phyloP scores from a whole-genome alignment of 768 basidiomycete genomes.

The Termitomyces sp. region DNA sequence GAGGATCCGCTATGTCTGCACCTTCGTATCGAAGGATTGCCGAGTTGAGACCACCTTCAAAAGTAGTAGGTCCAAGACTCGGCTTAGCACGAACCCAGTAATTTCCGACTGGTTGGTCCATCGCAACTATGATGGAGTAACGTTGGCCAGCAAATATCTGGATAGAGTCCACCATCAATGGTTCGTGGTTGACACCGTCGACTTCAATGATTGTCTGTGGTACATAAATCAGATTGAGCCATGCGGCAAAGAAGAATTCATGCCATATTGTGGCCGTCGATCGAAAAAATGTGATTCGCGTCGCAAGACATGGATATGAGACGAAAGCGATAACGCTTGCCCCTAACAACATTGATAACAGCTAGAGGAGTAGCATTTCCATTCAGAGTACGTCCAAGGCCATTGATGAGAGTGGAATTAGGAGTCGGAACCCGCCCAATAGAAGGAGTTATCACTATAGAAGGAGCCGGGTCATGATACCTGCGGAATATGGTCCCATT shows the following conservation, averaged over 20 bases:
- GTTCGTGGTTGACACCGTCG: neutral
- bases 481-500: neutral
- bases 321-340: constrained; percentile 35
- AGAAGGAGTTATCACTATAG: neutral
- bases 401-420: constrained; percentile 1
- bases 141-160: constrained; percentile 8
- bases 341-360: constrained; percentile 31
- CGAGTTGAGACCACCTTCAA: constrained; percentile 6
- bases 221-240: neutral
- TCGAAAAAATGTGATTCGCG: constrained; percentile 38
- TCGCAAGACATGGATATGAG: constrained; percentile 31
- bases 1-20: neutral
- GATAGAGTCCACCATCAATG: neutral
- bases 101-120: neutral
- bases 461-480: neutral
- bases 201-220: constrained; percentile 4
- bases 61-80: neutral
- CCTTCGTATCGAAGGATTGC: constrained; percentile 9
- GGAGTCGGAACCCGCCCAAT: neutral
- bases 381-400: neutral
- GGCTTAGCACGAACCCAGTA: constrained; percentile 6
- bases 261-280: constrained; percentile 44
- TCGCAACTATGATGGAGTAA: neutral
- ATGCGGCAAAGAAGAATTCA: neutral
- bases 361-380: constrained; percentile 25